phyloP scores from a whole-genome alignment of 1,139 yeast genomes.

The Protomyces lactucae-debilis region DNA sequence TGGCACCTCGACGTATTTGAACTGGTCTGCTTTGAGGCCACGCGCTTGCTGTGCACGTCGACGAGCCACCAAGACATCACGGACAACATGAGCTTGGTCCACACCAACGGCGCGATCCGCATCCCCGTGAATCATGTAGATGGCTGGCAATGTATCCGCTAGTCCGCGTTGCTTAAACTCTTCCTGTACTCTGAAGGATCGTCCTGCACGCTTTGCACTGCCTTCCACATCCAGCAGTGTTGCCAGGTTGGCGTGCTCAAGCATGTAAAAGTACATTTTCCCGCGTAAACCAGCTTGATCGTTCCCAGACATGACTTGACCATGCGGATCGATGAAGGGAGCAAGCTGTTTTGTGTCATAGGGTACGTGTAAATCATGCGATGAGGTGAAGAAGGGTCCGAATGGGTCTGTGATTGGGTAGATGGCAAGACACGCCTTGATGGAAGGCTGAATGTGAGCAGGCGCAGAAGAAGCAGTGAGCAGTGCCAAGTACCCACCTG shows the following conservation, averaged over 20 bases:
- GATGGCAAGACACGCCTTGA: slow-evolving; percentile 12
- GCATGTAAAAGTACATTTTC: slow-evolving; percentile 6
- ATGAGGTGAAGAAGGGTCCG: slow-evolving; percentile 1
- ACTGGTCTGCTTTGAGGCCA: background rate
- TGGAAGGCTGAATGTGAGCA: background rate
- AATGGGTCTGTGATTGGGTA: slow-evolving; percentile 13
- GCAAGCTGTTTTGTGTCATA: background rate
- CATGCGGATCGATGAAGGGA: slow-evolving; percentile 2
- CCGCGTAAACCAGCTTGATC: background rate
- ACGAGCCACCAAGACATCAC: background rate
- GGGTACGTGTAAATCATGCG: background rate
- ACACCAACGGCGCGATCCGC: slow-evolving; percentile 9
- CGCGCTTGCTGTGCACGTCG: background rate
- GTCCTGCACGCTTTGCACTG: background rate
- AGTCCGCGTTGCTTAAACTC: background rate
- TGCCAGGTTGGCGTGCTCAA: slow-evolving; percentile 9
- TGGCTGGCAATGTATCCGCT: background rate
- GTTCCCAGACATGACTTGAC: slow-evolving; percentile 1
- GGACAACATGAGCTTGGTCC: slow-evolving; percentile 5
- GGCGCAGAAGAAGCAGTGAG: slow-evolving; percentile 38
- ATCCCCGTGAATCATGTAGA: slow-evolving; percentile 14
- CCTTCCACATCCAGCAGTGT: background rate
- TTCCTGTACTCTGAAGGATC: background rate
- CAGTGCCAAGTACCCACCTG: slow-evolving; percentile 49
- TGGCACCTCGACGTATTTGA: slow-evolving; percentile 2